phyloP scores from a whole-genome alignment of 73 alveolate species.

The Effrenium voratum region DNA sequence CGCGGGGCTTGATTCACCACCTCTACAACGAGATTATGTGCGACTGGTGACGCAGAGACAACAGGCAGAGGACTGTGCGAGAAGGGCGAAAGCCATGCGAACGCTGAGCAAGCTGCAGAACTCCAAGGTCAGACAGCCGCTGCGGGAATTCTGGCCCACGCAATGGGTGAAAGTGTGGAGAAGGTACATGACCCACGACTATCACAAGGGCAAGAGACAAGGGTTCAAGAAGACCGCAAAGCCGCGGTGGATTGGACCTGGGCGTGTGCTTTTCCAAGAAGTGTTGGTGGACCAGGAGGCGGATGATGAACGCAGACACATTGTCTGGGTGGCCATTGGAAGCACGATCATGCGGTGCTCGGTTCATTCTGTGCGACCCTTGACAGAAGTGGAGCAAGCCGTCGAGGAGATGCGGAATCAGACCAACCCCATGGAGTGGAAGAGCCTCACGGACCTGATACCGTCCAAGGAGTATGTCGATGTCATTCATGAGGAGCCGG shows the following conservation, averaged over 20 bases:
- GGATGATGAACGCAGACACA: background rate
- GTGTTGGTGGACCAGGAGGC: background rate
- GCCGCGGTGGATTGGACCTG: background rate
- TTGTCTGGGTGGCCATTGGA: background rate
- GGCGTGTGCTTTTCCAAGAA: background rate
- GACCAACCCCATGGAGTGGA: background rate
- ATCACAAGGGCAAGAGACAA: background rate
- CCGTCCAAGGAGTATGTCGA: background rate
- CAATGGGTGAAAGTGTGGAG: background rate
- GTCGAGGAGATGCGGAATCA: background rate
- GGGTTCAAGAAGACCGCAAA: background rate
- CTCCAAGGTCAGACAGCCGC: background rate
- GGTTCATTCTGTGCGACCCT: background rate
- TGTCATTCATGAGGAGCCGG: background rate
- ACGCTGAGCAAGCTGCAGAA: background rate
- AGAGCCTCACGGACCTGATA: background rate
- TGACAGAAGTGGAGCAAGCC: background rate
- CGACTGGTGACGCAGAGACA: background rate
- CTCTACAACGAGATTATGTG: background rate
- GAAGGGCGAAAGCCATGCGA: background rate
- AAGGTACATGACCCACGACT: background rate
- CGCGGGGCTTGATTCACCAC: background rate
- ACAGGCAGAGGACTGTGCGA: background rate
- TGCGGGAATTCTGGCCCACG: background rate
- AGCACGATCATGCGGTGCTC: background rate